phyloP scores from a whole-genome alignment of 2,329 filamentous ascomycete genomes.

The Pseudocercospora macadamiae region DNA sequence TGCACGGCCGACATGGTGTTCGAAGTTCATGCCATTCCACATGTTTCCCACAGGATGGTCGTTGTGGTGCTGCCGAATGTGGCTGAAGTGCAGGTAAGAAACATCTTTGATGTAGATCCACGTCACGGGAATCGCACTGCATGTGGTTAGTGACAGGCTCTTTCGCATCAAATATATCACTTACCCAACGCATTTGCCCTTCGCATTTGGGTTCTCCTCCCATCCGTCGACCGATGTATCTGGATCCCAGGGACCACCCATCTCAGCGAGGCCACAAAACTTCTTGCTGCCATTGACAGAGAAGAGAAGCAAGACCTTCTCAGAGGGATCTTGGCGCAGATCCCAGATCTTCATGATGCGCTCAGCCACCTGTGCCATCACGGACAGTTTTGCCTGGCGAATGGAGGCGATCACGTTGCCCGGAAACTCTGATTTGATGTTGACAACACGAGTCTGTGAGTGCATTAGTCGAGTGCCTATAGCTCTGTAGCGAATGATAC shows the following conservation, averaged over 20 bases:
- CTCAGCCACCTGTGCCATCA: conserved; percentile 29
- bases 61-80: conserved; percentile 30
- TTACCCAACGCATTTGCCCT: conserved; percentile 18
- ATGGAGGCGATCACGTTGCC: conserved; percentile 31
- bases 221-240: conserved; percentile 27
- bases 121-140: conserved; percentile 32
- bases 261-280: conserved; percentile 37
- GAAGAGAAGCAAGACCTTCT: conserved; percentile 36
- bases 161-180: conserved; percentile 15
- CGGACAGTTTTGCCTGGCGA: conserved; percentile 24
- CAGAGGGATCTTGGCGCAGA: conserved; percentile 17
- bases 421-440: conserved; percentile 35
- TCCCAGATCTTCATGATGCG: conserved; percentile 34
- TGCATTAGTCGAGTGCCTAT: conserved; percentile 14
- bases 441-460: conserved; percentile 33
- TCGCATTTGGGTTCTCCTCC: conserved; percentile 19
- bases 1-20: conserved; percentile 28
- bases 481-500: conserved; percentile 5
- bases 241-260: conserved; percentile 30
- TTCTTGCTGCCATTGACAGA: conserved; percentile 35
- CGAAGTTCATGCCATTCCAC: conserved; percentile 40
- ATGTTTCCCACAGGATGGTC: conserved; percentile 35
- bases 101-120: conserved; percentile 38
- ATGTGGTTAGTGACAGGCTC: conserved; percentile 13
- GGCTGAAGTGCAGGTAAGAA: conserved; percentile 29